Base-by-base conservation (phyloP, 345 rosid genomes). In the Citrus trifoliata region DNA sequence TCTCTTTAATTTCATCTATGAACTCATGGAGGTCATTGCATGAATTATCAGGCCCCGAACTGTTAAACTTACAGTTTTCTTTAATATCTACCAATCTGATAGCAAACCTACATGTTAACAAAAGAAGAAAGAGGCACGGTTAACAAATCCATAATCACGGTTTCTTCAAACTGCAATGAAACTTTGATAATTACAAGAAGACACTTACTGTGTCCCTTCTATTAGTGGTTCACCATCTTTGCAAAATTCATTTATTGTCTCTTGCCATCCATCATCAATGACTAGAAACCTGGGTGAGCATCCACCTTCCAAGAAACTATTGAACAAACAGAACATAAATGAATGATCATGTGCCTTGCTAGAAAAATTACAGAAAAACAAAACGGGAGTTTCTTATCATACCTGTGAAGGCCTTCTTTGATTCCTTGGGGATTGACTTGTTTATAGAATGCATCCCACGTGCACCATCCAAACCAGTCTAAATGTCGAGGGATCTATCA, bases 191-290 rank as follows among this genome's bases (percentile, higher is more conserved):
- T 51, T 28, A 66, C n/a, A 63, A 21, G 18, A 58, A 22, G 75
- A 33, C 35, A 81, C 88, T 77, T 81, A 86, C 93, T 85, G 86
- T 62, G 76, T 80, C 74, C 87, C 89, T 61, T 86, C 85, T 28
- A 79, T 58, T 10, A 28, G 82, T 5, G 82, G 70, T 78, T 86
- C 84, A 2, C 90, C 85, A 18, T 83, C 84, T 65, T 83, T 82
- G 10, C 7, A 18, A 65, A 88, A 86, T 65, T 83, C 90, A 67
- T 88, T 87, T 38, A 42, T 65, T 6, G 84, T 82, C 2, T 85
- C 85, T 90, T 90, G 94, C 93, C 96, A 90, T 71, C 92, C 92
- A 76, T 92, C 94, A 72, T 92, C 96, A 4, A 92, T 82, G 60
- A 92, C 86, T 30, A 92, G 80, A 81, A 88, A 89, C 70, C 81